Conservation (phyloP, 140 eudicot genomes). For the Oenanthe javanica region DNA sequence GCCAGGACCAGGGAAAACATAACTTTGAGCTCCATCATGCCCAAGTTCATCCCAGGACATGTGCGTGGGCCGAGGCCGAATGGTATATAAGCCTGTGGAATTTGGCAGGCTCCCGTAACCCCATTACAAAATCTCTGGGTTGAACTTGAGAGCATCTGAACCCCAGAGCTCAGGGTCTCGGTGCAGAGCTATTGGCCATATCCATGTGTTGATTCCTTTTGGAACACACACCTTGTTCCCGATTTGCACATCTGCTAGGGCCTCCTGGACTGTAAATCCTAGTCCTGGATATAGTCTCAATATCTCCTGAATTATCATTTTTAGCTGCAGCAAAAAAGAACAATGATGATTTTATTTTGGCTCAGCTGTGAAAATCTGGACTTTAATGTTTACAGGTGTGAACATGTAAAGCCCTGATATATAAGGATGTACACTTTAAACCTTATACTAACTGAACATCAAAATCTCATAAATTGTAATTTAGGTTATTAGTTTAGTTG, state of each 20-base stretch:
- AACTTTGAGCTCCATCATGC: conserved; percentile 25
- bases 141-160: conserved; percentile 20
- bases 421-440: not conserved
- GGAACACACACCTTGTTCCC: conserved; percentile 14
- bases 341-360: not conserved
- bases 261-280: conserved; percentile 23
- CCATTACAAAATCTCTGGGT: conserved; percentile 34
- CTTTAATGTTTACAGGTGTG: not conserved
- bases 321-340: conserved; percentile 19
- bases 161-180: conserved; percentile 33
- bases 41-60: conserved; percentile 30
- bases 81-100: conserved; percentile 30
- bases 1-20: conserved; percentile 14
- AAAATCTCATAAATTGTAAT: too few relatives aligned
- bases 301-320: conserved; percentile 29
- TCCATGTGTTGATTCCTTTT: conserved; percentile 29
- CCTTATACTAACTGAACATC: too few relatives aligned
- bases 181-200: conserved; percentile 16
- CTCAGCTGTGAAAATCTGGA: not conserved
- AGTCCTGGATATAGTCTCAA: conserved; percentile 30
- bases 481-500: not conserved
- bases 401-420: not conserved
- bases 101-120: conserved; percentile 25
- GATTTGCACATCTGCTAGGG: conserved; percentile 14
- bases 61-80: conserved; percentile 31